Base-by-base conservation (phyloP, 1,139 yeast species). In the Candida tunisiensis region DNA sequence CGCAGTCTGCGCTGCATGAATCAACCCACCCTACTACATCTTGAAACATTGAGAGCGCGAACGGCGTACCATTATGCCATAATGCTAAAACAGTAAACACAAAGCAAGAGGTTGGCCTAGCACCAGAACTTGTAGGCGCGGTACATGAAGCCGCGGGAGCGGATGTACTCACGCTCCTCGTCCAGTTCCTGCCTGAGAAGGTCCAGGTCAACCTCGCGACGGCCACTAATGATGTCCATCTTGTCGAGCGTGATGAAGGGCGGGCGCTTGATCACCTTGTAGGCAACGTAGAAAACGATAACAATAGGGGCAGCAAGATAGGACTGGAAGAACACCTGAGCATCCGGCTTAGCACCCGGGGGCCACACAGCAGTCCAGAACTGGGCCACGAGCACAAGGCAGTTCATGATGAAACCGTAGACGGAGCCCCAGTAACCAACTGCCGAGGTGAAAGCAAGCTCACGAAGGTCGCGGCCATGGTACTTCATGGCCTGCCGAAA, bases 351-450 rank as follows among this genome's bases (percentile, higher is more conserved):
- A 13, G 25, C 35, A 5, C 79, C 79, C 32, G 71, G 47, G 33
- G 91, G 88, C 55, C 60, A 70, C 29, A 77, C 54, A 3, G 88
- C 79, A 29, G 74, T 63, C 82, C 85, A 74, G 56, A 75, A 73
- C 57, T 79, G 92, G 21, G 83, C 79, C 35, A 72, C 52, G 34
- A 80, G 58, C 28, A 79, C 78, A 37, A 74, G 57, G 21, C 63
- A 39, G 49, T 74, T 74, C 41, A 80, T 52, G 11, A 53, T 30
- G 15, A 69, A 50, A 28, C 91, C 92, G 42, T 64, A 68, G 40
- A 51, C 52, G 3, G 93, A 78, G 30, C 93, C 93, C 39, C 49
- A 44, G 19, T 62, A 45, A 35, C 93, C 93, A 27, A 70, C 62
- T 42, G 69, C 79, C 8, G 93, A 63, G 32, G 60, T 57, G 52